phyloP scores from a whole-genome alignment of 331 rosid genomes.

The Malus hybrid region DNA sequence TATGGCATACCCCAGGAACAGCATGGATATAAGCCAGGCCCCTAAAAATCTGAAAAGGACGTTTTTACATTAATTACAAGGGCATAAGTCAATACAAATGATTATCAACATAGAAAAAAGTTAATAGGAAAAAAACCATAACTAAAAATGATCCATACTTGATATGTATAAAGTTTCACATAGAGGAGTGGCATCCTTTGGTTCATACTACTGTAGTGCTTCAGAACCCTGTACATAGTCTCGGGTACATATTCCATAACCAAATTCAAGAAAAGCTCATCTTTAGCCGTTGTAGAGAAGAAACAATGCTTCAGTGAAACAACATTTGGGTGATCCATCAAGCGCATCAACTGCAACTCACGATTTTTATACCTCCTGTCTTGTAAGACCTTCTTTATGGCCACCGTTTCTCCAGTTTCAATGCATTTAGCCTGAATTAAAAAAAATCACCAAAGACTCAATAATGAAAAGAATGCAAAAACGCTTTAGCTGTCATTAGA shows the following conservation, averaged over 20 bases:
- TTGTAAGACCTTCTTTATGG: slow-evolving; percentile 94
- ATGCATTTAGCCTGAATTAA: slow-evolving; percentile 72
- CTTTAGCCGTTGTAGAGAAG: slow-evolving; percentile 83
- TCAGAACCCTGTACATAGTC: slow-evolving; percentile 77
- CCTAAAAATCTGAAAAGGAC: slow-evolving; percentile 64
- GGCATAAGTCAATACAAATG: background rate
- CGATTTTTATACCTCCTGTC: slow-evolving; percentile 91
- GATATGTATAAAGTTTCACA: slow-evolving; percentile 88
- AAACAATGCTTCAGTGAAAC: slow-evolving; percentile 80
- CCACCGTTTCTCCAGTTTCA: slow-evolving; percentile 85
- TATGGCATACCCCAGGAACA: slow-evolving; percentile 88
- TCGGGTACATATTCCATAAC: slow-evolving; percentile 97
- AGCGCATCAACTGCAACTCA: slow-evolving; percentile 87
- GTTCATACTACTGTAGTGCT: slow-evolving; percentile 74
- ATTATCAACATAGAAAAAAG: background rate
- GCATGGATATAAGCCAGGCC: slow-evolving; percentile 95
- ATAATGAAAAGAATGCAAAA: slow-evolving; percentile 1
- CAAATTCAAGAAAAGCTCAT: slow-evolving; percentile 86
- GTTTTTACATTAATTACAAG: slow-evolving; percentile 11
- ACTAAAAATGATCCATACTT: slow-evolving; percentile 41
- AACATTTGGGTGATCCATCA: slow-evolving; percentile 95
- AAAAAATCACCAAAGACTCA: slow-evolving; percentile 15
- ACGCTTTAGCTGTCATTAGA: background rate
- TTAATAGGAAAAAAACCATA: background rate
- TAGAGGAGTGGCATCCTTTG: slow-evolving; percentile 91